Conservation (phyloP, 2,329 filamentous ascomycete species). For the Trichoderma sp. region DNA sequence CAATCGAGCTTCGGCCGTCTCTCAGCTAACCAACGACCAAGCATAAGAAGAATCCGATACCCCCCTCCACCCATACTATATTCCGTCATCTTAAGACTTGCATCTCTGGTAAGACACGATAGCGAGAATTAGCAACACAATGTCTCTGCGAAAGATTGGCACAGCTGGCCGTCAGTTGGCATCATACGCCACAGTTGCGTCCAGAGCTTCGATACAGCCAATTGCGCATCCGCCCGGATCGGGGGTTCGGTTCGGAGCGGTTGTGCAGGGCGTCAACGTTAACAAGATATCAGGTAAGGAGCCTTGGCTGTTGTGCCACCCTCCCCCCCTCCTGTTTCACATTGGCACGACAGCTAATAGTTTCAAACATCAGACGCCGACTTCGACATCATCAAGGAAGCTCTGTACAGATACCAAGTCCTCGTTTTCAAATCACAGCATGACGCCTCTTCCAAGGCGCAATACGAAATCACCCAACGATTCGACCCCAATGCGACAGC, state of each 20-base stretch:
- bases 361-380: constrained; percentile 51
- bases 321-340: constrained; percentile 9
- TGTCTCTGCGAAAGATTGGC: not conserved
- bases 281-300: constrained; percentile 59
- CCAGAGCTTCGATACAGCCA: constrained; percentile 16
- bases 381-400: constrained; percentile 60
- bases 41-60: not conserved
- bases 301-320: constrained; percentile 24
- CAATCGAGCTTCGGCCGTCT: not conserved
- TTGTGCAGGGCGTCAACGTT: constrained; percentile 56
- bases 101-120: not conserved
- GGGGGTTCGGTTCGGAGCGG: constrained; percentile 57
- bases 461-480: constrained; percentile 69
- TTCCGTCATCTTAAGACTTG: not conserved
- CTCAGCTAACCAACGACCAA: not conserved
- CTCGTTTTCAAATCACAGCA: constrained; percentile 68
- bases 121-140: not conserved
- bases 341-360: not conserved
- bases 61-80: not conserved
- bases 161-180: constrained; percentile 10
- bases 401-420: constrained; percentile 67
- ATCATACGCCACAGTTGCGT: constrained; percentile 16
- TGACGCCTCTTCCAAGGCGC: constrained; percentile 63
- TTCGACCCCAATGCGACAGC: constrained; percentile 66
- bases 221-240: constrained; percentile 29